Conservation (phyloP, 441 rosid species). For the Pelargonium exstipulatum region DNA sequence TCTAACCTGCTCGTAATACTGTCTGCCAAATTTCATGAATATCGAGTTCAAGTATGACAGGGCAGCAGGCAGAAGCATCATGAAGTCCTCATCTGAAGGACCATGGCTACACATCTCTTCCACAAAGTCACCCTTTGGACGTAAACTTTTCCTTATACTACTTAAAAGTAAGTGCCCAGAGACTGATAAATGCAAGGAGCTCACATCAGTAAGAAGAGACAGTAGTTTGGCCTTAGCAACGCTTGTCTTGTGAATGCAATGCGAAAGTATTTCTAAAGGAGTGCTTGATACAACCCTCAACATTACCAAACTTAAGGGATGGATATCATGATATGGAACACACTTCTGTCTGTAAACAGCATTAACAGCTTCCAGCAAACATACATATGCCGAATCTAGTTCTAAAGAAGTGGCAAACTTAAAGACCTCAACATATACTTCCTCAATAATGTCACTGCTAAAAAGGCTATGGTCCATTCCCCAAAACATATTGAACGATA, state of each 20-base stretch:
- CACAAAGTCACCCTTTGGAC: conserved; percentile 18
- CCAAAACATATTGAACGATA: conserved; percentile 48
- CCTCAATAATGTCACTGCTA: conserved; percentile 49
- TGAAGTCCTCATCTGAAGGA: conserved; percentile 50
- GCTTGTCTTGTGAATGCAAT: conserved; percentile 45
- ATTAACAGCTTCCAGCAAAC: conserved; percentile 59
- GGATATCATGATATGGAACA: conserved; percentile 35
- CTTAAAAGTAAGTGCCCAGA: conserved; percentile 50
- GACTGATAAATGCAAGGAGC: conserved; percentile 60
- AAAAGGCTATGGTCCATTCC: conserved; percentile 39
- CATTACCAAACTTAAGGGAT: conserved; percentile 51
- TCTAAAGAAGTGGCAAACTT: conserved; percentile 45
- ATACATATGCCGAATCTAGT: conserved; percentile 46
- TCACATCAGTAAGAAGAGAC: conserved; percentile 63
- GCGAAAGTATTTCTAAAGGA: conserved; percentile 55
- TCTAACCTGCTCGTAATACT: conserved; percentile 31
- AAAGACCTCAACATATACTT: conserved; percentile 50
- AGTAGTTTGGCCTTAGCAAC: conserved; percentile 56
- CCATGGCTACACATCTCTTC: conserved; percentile 23
- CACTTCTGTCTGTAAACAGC: conserved; percentile 40
- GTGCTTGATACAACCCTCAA: conserved; percentile 51
- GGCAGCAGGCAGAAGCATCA: conserved; percentile 72
- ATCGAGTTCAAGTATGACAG: conserved; percentile 46
- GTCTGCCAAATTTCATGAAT: conserved; percentile 43
- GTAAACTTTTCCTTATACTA: conserved; percentile 28